These are phyloP conservation scores for Sporobolomyces pararoseus DNA, from an alignment of 768 basidiomycete species.

Conservation along the genomic window DNA sequence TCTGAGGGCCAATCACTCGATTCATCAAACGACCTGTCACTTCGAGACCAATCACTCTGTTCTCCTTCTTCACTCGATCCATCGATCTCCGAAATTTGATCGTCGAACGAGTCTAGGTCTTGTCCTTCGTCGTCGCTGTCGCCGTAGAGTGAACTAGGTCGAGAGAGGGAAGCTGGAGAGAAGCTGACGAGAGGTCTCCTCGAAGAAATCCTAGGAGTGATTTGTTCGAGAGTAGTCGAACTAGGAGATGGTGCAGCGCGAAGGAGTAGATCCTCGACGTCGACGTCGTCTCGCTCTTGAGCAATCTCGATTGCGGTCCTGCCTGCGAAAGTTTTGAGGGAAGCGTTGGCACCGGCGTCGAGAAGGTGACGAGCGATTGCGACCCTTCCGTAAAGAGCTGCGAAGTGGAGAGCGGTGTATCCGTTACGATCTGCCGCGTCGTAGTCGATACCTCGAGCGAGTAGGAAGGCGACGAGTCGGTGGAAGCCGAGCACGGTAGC, in stretches of 20 bases:
- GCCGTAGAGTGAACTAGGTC: background rate
- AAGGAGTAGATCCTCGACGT: constrained; percentile 47
- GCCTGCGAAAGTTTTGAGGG: constrained; percentile 48
- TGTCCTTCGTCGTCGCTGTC: background rate
- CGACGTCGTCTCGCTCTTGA: constrained; percentile 48
- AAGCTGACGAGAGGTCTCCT: background rate
- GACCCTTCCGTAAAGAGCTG: constrained; percentile 63
- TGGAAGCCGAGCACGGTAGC: constrained; percentile 74
- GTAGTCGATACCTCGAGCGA: constrained; percentile 68
- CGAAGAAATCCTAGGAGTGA: background rate
- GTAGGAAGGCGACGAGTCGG: constrained; percentile 65
- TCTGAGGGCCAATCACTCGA: constrained; percentile 26
- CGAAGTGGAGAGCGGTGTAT: constrained; percentile 82
- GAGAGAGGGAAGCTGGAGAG: background rate
- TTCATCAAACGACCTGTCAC: constrained; percentile 13
- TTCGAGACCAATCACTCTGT: background rate
- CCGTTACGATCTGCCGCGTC: constrained; percentile 86
- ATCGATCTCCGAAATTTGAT: background rate
- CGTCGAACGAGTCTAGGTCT: background rate
- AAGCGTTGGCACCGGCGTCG: constrained; percentile 70
- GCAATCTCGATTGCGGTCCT: constrained; percentile 51
- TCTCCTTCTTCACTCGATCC: background rate
- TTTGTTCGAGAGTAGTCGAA: background rate
- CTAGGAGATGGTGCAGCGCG: background rate
- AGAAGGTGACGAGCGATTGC: constrained; percentile 66